Conservation (phyloP, 306 rosid species). For the Cotoneaster glaucophyllus region DNA sequence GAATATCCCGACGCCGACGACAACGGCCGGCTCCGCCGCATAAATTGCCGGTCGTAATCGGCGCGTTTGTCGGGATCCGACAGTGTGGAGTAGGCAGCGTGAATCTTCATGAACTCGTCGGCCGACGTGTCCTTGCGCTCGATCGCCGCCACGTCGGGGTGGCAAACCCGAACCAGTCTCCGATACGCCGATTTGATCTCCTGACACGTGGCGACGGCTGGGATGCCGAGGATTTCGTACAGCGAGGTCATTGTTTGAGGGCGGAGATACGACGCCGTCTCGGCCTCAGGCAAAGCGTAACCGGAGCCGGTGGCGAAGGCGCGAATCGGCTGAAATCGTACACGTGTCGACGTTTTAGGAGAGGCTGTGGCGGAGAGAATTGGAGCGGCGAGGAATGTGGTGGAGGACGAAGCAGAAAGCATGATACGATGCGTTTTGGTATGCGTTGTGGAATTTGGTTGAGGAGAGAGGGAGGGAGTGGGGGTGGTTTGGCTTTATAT, state of each 20-base stretch:
- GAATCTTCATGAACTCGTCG: conserved; percentile 67
- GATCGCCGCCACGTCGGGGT: conserved; percentile 76
- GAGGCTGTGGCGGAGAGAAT: neutral
- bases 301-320: conserved; percentile 35
- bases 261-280: conserved; percentile 30
- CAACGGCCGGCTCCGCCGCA: conserved; percentile 47
- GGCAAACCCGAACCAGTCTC: conserved; percentile 61
- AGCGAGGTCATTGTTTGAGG: conserved; percentile 27
- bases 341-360: conserved; percentile 1
- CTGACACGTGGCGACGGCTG: conserved; percentile 54
- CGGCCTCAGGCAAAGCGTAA: conserved; percentile 19
- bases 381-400: neutral
- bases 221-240: conserved; percentile 72
- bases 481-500: neutral
- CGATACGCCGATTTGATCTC: conserved; percentile 88
- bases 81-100: conserved; percentile 74
- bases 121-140: conserved; percentile 57
- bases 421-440: conserved; percentile 3
- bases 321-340: conserved; percentile 10
- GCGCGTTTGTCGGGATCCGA: conserved; percentile 90
- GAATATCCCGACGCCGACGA: conserved; percentile 33
- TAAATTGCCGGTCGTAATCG: conserved; percentile 49
- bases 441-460: neutral
- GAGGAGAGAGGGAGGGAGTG: neutral
- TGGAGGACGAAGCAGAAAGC: conserved; percentile 19